Conservation (phyloP, 2,329 filamentous ascomycete genomes). For the Dothidotthia symphoricarpi region DNA sequence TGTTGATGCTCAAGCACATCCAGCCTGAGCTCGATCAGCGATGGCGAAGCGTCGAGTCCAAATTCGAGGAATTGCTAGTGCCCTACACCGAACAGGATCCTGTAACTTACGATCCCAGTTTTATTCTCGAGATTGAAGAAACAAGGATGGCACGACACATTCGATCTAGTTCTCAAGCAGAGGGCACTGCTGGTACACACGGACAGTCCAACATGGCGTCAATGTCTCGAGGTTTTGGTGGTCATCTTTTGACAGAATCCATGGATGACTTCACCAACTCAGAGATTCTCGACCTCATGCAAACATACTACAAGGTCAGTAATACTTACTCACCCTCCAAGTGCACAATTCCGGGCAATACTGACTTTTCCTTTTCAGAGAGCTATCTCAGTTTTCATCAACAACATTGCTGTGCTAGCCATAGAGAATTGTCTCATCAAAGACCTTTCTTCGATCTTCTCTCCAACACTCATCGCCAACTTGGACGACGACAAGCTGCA, state of each 20-base stretch:
- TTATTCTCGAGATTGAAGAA: conserved; percentile 15
- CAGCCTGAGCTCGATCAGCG: conserved; percentile 17
- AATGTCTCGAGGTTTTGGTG: not conserved
- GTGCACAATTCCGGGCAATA: too few relatives aligned
- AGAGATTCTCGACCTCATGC: conserved; percentile 28
- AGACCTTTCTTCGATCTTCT: conserved; percentile 21
- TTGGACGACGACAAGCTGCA: conserved; percentile 24
- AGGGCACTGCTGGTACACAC: not conserved
- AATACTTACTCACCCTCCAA: not conserved
- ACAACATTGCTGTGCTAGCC: conserved; percentile 26
- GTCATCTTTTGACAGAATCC: conserved; percentile 19
- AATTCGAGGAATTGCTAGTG: conserved; percentile 23
- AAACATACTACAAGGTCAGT: conserved; percentile 28
- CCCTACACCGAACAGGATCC: conserved; percentile 21
- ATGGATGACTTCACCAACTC: conserved; percentile 24
- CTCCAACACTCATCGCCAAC: conserved; percentile 12
- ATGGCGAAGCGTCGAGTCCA: conserved; percentile 11
- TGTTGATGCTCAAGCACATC: conserved; percentile 19
- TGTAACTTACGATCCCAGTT: conserved; percentile 25
- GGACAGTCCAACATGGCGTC: not conserved
- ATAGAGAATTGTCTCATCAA: conserved; percentile 28
- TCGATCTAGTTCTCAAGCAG: not conserved
- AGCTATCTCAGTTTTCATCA: conserved; percentile 27
- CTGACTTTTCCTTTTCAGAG: conserved; percentile 14
- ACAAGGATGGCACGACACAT: conserved; percentile 12